Evolutionary conservation across 441 rosid species (phyloP).

Genomic region (Aquilaria agallochum): DNA sequence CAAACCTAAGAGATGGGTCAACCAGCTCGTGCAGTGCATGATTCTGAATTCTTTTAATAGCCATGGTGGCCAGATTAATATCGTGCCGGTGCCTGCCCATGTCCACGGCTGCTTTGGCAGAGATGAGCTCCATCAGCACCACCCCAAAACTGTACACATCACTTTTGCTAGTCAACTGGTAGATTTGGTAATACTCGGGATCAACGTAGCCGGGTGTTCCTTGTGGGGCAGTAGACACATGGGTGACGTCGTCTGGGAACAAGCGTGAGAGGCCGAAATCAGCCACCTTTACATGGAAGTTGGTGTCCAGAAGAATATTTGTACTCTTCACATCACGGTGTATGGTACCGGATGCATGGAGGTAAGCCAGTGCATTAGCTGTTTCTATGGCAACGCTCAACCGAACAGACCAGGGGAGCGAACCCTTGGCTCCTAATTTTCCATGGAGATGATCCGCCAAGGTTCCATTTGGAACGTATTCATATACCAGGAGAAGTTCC

Average conservation of each 20-base stretch:
- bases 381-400: constrained; percentile 57
- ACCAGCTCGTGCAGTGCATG: constrained; percentile 45
- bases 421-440: constrained; percentile 28
- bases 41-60: constrained; percentile 45
- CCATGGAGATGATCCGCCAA: constrained; percentile 69
- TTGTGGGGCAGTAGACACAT: constrained; percentile 70
- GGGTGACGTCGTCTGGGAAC: constrained; percentile 51
- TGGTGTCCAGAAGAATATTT: constrained; percentile 52
- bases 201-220: constrained; percentile 82
- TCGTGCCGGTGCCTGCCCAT: constrained; percentile 46
- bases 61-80: constrained; percentile 62
- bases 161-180: constrained; percentile 56
- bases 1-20: constrained; percentile 51
- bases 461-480: constrained; percentile 67
- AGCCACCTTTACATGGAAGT: constrained; percentile 54
- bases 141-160: constrained; percentile 80
- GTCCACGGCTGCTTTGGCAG: constrained; percentile 57
- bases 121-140: constrained; percentile 50
- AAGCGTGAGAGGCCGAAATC: constrained; percentile 67
- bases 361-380: constrained; percentile 50
- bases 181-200: constrained; percentile 64
- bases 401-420: constrained; percentile 49
- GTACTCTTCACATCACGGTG: constrained; percentile 70
- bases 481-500: constrained; percentile 68
- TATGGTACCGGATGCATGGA: constrained; percentile 51